These are phyloP conservation scores for Bjerkandera adusta DNA, from an alignment of 1,284 basidiomycete genomes.

Conservation along the genomic window DNA sequence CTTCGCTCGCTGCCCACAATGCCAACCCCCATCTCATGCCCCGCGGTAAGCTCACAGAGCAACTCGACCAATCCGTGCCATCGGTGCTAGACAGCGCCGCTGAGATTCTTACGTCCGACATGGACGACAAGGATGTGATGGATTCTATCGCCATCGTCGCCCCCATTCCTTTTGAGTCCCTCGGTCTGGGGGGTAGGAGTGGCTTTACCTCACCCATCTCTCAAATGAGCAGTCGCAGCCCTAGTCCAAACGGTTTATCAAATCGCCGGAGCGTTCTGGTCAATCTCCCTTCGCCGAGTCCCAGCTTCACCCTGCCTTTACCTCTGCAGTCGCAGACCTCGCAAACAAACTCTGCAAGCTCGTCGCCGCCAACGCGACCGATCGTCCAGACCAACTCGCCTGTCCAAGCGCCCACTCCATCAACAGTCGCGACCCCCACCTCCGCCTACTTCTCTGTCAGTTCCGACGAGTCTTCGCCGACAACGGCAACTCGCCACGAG, in stretches of 20 bases:
- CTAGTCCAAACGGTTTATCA: constrained; percentile 41
- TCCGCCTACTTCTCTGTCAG: constrained; percentile 46
- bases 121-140: constrained; percentile 36
- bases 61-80: constrained; percentile 69
- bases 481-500: constrained; percentile 38
- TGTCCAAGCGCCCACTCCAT: constrained; percentile 19
- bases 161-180: constrained; percentile 38
- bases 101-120: constrained; percentile 51
- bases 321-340: constrained; percentile 13
- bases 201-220: constrained; percentile 66
- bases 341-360: neutral
- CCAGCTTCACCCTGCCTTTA: constrained; percentile 24
- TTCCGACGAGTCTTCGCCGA: constrained; percentile 37
- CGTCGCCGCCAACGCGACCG: constrained; percentile 23
- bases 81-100: constrained; percentile 76
- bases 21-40: constrained; percentile 69
- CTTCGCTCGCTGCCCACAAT: constrained; percentile 39
- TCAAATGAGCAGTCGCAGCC: constrained; percentile 61
- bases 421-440: constrained; percentile 42
- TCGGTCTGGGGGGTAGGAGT: constrained; percentile 34
- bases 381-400: constrained; percentile 20
- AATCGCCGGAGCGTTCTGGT: constrained; percentile 29
- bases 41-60: constrained; percentile 65
- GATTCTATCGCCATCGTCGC: constrained; percentile 59
- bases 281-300: constrained; percentile 30